Conservation (phyloP, 2,329 filamentous ascomycete genomes). For the Sporothrix humicola region DNA sequence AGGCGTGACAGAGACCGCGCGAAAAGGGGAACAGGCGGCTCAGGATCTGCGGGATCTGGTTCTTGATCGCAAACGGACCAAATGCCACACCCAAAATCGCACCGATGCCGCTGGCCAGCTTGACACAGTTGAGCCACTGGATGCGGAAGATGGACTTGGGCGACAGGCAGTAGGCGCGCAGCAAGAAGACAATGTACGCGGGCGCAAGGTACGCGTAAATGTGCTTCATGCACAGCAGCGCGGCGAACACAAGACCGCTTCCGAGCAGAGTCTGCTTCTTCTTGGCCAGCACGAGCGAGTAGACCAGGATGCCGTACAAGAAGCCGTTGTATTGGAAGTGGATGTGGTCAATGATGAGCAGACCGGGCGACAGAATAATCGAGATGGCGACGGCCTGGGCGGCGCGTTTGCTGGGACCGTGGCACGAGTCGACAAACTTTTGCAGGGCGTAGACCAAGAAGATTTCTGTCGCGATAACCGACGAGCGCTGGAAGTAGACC, state of each 20-base stretch:
- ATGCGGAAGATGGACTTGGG: constrained; percentile 76
- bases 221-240: constrained; percentile 91
- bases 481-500: constrained; percentile 88
- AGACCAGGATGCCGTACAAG: constrained; percentile 87
- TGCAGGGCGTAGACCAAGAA: constrained; percentile 83
- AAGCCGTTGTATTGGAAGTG: constrained; percentile 99
- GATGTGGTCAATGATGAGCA: constrained; percentile 97
- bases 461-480: constrained; percentile 84
- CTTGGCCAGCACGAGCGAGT: constrained; percentile 83
- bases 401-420: constrained; percentile 67
- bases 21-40: constrained; percentile 92
- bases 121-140: constrained; percentile 77
- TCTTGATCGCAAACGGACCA: constrained; percentile 82
- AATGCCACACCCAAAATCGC: constrained; percentile 80
- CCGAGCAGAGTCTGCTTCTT: constrained; percentile 74
- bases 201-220: constrained; percentile 97
- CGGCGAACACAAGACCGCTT: constrained; percentile 84
- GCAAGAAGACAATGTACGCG: constrained; percentile 91
- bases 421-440: constrained; percentile 75
- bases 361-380: constrained; percentile 85
- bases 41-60: constrained; percentile 82
- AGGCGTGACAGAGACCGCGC: constrained; percentile 91
- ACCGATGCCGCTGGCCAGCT: constrained; percentile 76
- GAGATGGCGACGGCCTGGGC: constrained; percentile 88
- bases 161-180: constrained; percentile 87